Conservation (phyloP, 495 filamentous ascomycete species). For the Tuber magnatum region DNA sequence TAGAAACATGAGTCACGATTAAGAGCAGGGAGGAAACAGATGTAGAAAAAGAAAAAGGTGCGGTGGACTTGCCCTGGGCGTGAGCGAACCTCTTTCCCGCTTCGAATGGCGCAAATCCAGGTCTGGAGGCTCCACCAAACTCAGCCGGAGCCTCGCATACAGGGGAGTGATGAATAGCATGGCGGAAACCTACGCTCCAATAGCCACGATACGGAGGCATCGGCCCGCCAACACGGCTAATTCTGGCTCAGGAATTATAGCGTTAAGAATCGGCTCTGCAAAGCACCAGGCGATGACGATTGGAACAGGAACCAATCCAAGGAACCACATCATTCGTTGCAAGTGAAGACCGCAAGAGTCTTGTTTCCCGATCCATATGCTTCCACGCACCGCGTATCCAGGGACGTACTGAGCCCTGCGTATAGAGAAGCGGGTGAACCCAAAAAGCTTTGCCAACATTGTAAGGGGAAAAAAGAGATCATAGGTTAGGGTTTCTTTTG, state of each 20-base stretch:
- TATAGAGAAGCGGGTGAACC: slow-evolving; percentile 2
- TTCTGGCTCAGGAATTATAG: slow-evolving; percentile 55
- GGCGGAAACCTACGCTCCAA: slow-evolving; percentile 47
- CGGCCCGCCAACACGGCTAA: slow-evolving; percentile 57
- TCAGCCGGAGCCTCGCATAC: not conserved
- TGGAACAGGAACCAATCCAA: slow-evolving; percentile 57
- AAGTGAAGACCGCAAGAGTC: slow-evolving; percentile 60
- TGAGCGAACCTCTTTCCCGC: slow-evolving; percentile 64
- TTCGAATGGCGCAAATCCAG: slow-evolving; percentile 63
- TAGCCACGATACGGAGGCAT: slow-evolving; percentile 58
- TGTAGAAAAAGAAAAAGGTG: not conserved
- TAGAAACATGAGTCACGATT: not conserved
- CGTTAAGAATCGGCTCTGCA: slow-evolving; percentile 51
- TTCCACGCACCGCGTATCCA: slow-evolving; percentile 69
- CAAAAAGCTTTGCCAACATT: not conserved
- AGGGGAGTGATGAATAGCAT: not conserved
- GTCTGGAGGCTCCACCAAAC: slow-evolving; percentile 32
- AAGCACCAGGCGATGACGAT: slow-evolving; percentile 56
- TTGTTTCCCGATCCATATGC: slow-evolving; percentile 65
- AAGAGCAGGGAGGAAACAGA: not conserved
- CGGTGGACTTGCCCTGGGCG: slow-evolving; percentile 51
- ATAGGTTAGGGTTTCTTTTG: not conserved
- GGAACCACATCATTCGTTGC: slow-evolving; percentile 62
- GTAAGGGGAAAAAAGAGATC: not conserved
- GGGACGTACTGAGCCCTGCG: slow-evolving; percentile 54